Evolutionary conservation across 2,329 filamentous ascomycete species (phyloP).

Genomic region (Neonectria magnoliae): DNA sequence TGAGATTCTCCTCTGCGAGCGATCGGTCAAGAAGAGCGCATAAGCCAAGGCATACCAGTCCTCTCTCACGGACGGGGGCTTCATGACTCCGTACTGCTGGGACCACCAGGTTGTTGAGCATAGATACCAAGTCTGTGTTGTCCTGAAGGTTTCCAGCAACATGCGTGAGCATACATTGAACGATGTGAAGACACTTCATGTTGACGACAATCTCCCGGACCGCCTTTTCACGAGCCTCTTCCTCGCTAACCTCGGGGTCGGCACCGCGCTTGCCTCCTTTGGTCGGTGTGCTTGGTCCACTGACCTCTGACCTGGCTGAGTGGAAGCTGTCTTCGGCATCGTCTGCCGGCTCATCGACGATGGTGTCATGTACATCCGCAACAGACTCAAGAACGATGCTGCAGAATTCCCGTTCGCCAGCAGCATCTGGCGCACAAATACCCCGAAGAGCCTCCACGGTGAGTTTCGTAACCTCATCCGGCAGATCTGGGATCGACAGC

Average conservation of each 20-base stretch:
- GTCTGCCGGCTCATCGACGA: conserved; percentile 73
- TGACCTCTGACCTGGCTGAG: conserved; percentile 88
- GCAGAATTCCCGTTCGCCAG: conserved; percentile 84
- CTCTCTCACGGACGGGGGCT: conserved; percentile 89
- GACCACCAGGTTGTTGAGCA: conserved; percentile 96
- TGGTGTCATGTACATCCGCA: conserved; percentile 95
- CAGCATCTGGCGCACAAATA: conserved; percentile 79
- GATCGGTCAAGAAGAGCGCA: conserved; percentile 92
- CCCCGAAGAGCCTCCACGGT: conserved; percentile 82
- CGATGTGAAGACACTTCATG: conserved; percentile 97
- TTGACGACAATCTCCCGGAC: conserved; percentile 95
- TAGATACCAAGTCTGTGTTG: conserved; percentile 92
- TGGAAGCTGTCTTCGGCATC: conserved; percentile 82
- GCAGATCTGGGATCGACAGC: conserved; percentile 85
- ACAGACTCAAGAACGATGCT: conserved; percentile 91
- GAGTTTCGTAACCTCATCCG: conserved; percentile 92
- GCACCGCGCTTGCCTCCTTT: conserved; percentile 55
- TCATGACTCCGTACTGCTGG: conserved; percentile 95
- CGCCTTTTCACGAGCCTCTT: conserved; percentile 77
- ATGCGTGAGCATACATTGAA: conserved; percentile 96
- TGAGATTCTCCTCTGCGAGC: conserved; percentile 90
- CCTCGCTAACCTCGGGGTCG: conserved; percentile 63
- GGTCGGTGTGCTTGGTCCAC: conserved; percentile 68
- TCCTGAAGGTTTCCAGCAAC: conserved; percentile 88
- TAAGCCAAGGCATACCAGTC: conserved; percentile 87